phyloP scores from a whole-genome alignment of 805 yeast genomes.

The fission yeast (Schizosaccharomyces pombe) region DNA sequence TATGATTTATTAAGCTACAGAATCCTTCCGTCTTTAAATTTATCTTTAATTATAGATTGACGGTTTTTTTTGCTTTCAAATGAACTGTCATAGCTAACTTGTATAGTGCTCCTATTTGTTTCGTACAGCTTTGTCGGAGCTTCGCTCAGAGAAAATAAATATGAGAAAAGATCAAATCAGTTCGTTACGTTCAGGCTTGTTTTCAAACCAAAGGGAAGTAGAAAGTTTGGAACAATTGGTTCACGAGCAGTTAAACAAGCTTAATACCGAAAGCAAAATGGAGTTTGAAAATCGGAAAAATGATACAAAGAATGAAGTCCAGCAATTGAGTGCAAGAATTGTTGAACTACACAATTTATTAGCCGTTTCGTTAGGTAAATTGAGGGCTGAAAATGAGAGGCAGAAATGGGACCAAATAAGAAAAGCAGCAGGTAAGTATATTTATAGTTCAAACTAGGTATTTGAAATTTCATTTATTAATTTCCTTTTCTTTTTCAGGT shows the following conservation, averaged over 20 bases:
- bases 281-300: background rate
- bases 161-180: slow-evolving; percentile 1
- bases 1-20: too few relatives aligned
- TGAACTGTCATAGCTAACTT: too few relatives aligned
- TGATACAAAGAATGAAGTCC: background rate
- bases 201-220: background rate
- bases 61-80: too few relatives aligned
- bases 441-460: background rate
- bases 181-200: background rate
- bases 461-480: background rate
- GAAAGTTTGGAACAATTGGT: background rate
- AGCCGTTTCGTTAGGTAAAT: background rate
- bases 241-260: background rate
- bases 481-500: background rate
- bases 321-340: background rate
- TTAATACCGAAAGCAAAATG: background rate
- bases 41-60: too few relatives aligned
- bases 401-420: slow-evolving; percentile 1
- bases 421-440: background rate
- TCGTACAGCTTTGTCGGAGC: background rate
- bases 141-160: background rate
- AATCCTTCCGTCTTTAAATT: too few relatives aligned
- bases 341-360: background rate
- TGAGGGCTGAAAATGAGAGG: background rate
- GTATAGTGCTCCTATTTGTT: background rate